Evolutionary conservation across 805 yeast genomes (phyloP).

Genomic region (Kodamaea neixiangensis): DNA sequence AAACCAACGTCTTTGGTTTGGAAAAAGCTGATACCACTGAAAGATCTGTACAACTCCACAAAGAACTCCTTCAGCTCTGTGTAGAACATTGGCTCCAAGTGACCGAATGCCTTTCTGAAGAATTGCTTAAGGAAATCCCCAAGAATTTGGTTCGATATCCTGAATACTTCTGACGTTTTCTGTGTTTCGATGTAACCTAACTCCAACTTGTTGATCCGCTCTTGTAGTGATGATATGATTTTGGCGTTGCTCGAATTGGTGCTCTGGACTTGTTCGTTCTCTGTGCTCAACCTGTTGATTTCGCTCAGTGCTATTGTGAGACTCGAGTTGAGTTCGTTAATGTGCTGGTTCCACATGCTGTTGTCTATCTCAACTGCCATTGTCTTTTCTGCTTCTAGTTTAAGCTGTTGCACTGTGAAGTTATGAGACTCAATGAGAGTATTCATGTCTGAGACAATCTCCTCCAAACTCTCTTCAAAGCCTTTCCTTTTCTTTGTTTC

Average conservation of each 20-base stretch:
- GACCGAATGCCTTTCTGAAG: neutral
- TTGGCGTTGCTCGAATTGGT: conserved; percentile 5
- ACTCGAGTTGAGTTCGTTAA: neutral
- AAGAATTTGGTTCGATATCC: neutral
- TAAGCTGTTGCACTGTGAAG: neutral
- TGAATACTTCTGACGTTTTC: neutral
- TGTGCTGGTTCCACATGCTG: neutral
- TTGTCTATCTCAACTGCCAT: neutral
- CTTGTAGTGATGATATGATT: conserved; percentile 2
- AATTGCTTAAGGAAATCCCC: neutral
- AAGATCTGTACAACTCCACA: neutral
- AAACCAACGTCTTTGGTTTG: neutral
- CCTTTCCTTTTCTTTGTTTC: neutral
- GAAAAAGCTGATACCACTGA: conserved; percentile 1
- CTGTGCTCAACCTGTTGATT: conserved; percentile 1
- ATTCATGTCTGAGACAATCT: neutral
- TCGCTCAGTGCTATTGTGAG: conserved; percentile 2
- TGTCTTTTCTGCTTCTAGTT: neutral
- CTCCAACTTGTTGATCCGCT: neutral
- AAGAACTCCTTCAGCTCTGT: conserved; percentile 11
- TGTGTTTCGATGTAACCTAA: neutral
- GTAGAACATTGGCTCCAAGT: conserved; percentile 7
- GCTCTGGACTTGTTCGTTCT: neutral
- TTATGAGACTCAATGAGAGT: neutral
- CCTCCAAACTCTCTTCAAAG: neutral